phyloP scores from a whole-genome alignment of 2,329 filamentous ascomycete species.

The Ceratocystis variospora region DNA sequence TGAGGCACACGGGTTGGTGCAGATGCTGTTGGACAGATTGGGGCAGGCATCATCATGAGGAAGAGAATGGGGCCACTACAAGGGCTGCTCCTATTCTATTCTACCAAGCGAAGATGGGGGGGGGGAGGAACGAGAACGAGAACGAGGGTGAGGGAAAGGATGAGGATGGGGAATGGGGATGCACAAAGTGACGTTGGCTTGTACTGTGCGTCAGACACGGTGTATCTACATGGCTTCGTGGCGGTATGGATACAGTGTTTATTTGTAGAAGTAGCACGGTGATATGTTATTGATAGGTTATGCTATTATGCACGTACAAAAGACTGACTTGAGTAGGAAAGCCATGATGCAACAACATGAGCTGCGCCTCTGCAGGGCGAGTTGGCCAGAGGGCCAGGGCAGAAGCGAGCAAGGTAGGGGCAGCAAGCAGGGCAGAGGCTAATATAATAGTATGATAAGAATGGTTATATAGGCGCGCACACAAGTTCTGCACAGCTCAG shows the following conservation, averaged over 20 bases:
- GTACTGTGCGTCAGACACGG: neutral
- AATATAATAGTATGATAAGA: too few relatives aligned
- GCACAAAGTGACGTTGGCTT: neutral
- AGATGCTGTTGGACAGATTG: neutral
- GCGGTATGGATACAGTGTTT: neutral
- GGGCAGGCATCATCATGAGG: neutral
- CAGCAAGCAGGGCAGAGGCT: too few relatives aligned
- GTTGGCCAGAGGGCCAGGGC: neutral
- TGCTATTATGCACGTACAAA: neutral
- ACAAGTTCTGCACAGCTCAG: too few relatives aligned
- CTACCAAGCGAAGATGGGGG: neutral
- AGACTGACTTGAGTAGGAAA: neutral
- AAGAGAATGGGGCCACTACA: too few relatives aligned
- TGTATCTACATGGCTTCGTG: too few relatives aligned
- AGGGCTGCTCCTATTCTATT: too few relatives aligned
- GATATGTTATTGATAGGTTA: neutral
- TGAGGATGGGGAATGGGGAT: neutral
- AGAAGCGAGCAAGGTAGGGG: too few relatives aligned
- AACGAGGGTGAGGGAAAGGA: neutral
- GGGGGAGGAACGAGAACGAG: neutral
- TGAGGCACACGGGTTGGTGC: conserved; percentile 1
- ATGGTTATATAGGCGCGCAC: too few relatives aligned
- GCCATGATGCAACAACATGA: neutral
- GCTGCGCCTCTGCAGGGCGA: conserved; percentile 4
- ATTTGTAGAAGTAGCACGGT: neutral